Evolutionary conservation across 768 basidiomycete genomes (phyloP).

Genomic region (Collybiopsis confluens): DNA sequence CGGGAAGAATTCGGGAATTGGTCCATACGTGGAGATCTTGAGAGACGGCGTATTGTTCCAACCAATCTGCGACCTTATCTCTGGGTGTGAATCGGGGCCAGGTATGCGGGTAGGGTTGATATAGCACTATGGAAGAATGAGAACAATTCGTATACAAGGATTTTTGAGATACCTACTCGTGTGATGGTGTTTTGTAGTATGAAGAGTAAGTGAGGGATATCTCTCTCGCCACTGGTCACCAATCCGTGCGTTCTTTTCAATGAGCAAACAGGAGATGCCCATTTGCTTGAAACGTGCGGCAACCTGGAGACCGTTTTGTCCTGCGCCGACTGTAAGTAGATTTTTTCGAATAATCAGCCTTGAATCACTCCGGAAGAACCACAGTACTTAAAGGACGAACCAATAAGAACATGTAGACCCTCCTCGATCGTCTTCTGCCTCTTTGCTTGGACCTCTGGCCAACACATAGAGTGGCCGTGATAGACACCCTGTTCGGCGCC

Average conservation of each 20-base stretch:
- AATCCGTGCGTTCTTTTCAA: conserved; percentile 51
- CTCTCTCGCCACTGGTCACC: conserved; percentile 64
- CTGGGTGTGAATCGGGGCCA: conserved; percentile 39
- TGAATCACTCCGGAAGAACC: background rate
- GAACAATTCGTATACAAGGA: conserved; percentile 11
- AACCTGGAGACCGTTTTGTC: conserved; percentile 30
- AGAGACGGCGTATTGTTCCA: conserved; percentile 34
- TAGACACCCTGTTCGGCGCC: conserved; percentile 27
- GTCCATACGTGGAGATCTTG: conserved; percentile 45
- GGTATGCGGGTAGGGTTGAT: conserved; percentile 13
- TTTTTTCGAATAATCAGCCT: background rate
- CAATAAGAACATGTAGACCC: conserved; percentile 34
- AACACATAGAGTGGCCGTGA: conserved; percentile 30
- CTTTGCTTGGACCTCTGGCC: conserved; percentile 28
- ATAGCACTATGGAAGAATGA: background rate
- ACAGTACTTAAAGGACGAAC: conserved; percentile 19
- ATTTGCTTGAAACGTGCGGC: conserved; percentile 49
- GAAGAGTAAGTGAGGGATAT: conserved; percentile 55
- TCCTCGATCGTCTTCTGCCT: conserved; percentile 32
- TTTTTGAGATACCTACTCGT: conserved; percentile 15
- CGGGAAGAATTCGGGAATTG: conserved; percentile 24
- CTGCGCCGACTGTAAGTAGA: conserved; percentile 25
- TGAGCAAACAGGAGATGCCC: conserved; percentile 48
- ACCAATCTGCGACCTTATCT: conserved; percentile 40
- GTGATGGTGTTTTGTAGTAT: conserved; percentile 24